phyloP scores from a whole-genome alignment of 2,329 filamentous ascomycete genomes.

The Scedosporium minutisporum region DNA sequence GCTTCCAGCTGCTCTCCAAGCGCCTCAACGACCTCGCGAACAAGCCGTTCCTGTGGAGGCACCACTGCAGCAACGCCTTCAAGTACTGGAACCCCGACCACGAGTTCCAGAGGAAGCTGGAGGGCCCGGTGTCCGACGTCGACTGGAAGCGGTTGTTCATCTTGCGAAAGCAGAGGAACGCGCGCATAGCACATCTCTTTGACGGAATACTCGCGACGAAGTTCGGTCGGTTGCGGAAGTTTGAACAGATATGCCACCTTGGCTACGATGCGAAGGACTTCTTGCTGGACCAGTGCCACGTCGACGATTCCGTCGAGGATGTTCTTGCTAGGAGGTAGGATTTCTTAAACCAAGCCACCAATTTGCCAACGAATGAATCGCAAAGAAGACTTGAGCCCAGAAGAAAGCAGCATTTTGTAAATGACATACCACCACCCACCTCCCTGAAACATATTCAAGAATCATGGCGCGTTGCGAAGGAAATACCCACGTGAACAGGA shows the following conservation, averaged over 20 bases:
- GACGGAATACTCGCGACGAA: conserved; percentile 63
- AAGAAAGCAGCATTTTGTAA: neutral
- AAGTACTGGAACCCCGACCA: conserved; percentile 65
- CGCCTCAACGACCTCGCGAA: conserved; percentile 57
- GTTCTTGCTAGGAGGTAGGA: conserved; percentile 61
- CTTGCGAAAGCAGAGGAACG: conserved; percentile 43
- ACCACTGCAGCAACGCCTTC: conserved; percentile 61
- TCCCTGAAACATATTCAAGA: neutral
- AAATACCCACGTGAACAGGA: neutral
- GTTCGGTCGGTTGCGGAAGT: conserved; percentile 57
- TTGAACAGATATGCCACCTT: conserved; percentile 59
- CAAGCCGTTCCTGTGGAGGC: conserved; percentile 70
- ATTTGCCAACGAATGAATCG: neutral
- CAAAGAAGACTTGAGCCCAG: neutral
- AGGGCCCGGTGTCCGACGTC: conserved; percentile 41
- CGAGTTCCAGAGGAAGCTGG: conserved; percentile 47
- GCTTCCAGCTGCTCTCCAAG: conserved; percentile 46
- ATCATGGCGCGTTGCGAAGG: neutral
- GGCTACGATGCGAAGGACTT: conserved; percentile 88
- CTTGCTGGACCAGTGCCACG: conserved; percentile 55
- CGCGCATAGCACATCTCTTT: conserved; percentile 42
- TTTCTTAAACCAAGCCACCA: conserved; percentile 1
- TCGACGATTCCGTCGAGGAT: conserved; percentile 55
- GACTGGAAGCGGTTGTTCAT: conserved; percentile 68
- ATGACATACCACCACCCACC: neutral